Conservation (phyloP, 495 filamentous ascomycete species). For the Annulohypoxylon stygium region DNA sequence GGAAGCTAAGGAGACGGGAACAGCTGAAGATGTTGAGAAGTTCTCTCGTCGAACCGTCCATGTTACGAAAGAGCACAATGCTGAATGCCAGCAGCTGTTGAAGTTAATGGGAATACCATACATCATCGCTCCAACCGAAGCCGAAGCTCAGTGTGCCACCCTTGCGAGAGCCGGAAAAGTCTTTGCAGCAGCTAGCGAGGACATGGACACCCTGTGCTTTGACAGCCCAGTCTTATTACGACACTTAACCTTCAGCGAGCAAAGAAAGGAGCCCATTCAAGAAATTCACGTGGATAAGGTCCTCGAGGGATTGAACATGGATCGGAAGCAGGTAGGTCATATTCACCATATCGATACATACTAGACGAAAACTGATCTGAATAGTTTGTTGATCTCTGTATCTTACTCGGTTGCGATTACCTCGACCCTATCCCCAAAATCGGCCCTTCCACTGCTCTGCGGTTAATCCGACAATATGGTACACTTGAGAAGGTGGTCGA, state of each 20-base stretch:
- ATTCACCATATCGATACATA: neutral
- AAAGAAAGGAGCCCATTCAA: slow-evolving; percentile 96
- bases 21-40: slow-evolving; percentile 96
- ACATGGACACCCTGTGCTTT: slow-evolving; percentile 99
- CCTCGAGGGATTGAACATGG: slow-evolving; percentile 87
- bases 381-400: slow-evolving; percentile 97
- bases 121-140: slow-evolving; percentile 95
- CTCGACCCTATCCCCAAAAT: slow-evolving; percentile 95
- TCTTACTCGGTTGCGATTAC: slow-evolving; percentile 98
- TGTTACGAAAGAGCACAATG: slow-evolving; percentile 96
- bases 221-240: slow-evolving; percentile 89
- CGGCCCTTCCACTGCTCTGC: slow-evolving; percentile 89
- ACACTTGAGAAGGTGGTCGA: slow-evolving; percentile 89
- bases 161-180: slow-evolving; percentile 94
- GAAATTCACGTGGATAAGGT: slow-evolving; percentile 90
- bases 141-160: slow-evolving; percentile 94
- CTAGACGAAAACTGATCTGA: slow-evolving; percentile 9
- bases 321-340: slow-evolving; percentile 76
- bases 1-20: slow-evolving; percentile 97
- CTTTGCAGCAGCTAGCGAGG: slow-evolving; percentile 94
- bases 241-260: slow-evolving; percentile 96
- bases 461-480: slow-evolving; percentile 90
- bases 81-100: slow-evolving; percentile 89
- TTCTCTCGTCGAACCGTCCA: slow-evolving; percentile 94
- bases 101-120: slow-evolving; percentile 97